These are phyloP conservation scores for Pseudopithomyces maydicus DNA, from an alignment of 2,329 filamentous ascomycete genomes.

Conservation along the genomic window DNA sequence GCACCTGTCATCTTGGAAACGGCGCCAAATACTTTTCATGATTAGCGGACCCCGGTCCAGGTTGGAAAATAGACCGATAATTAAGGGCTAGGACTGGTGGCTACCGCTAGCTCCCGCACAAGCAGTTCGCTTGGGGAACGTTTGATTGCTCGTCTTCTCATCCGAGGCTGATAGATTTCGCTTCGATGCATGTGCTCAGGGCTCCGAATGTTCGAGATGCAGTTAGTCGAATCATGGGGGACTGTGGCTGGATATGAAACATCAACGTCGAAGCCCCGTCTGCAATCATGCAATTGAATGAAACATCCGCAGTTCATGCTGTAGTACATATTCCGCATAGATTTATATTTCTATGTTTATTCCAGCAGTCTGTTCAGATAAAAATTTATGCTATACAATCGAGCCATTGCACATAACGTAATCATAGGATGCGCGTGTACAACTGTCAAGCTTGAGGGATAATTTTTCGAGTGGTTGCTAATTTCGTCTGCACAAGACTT, in stretches of 20 bases:
- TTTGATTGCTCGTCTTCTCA: constrained; percentile 4
- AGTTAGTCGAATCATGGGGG: background rate
- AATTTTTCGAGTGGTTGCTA: background rate
- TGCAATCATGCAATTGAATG: background rate
- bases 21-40: background rate
- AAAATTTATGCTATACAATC: background rate
- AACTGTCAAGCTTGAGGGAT: background rate
- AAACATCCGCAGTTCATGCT: background rate
- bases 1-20: background rate
- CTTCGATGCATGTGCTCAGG: constrained; percentile 1
- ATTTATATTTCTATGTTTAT: background rate
- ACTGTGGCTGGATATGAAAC: constrained; percentile 5
- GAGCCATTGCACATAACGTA: background rate
- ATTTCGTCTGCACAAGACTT: background rate
- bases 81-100: background rate
- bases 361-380: background rate
- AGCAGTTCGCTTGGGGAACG: background rate
- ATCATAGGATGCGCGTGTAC: background rate
- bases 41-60: background rate
- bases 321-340: background rate
- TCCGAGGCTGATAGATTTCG: background rate
- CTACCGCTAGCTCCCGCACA: constrained; percentile 5
- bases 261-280: background rate
- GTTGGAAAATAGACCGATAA: constrained; percentile 1
- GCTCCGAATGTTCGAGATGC: constrained; percentile 3